Conservation (phyloP, 2,329 filamentous ascomycete genomes). For the Clarireedia monteithiana region DNA sequence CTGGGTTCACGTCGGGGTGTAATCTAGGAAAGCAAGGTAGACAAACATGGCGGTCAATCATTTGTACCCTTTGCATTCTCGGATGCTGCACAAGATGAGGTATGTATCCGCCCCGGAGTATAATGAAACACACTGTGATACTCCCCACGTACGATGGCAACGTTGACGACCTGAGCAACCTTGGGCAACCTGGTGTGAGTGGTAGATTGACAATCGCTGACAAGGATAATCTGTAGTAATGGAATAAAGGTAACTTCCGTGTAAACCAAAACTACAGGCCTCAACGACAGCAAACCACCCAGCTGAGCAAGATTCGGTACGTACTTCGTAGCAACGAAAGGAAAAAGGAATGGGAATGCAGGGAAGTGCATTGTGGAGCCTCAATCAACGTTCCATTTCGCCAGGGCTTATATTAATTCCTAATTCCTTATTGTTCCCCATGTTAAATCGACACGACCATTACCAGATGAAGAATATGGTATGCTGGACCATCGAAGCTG, state of each 20-base stretch:
- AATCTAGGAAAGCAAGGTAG: too few species aligned
- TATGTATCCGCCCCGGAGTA: slow-evolving; percentile 9
- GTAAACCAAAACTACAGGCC: neutral
- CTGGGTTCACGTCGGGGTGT: neutral
- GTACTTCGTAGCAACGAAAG: neutral
- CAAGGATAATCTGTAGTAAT: neutral
- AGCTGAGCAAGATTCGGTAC: neutral
- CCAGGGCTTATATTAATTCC: neutral
- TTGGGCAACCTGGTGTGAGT: neutral
- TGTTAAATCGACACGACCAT: neutral
- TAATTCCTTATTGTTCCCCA: neutral
- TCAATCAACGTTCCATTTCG: slow-evolving; percentile 5
- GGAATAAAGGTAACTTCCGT: neutral
- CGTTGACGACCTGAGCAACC: neutral
- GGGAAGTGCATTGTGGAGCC: slow-evolving; percentile 1
- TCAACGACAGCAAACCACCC: neutral
- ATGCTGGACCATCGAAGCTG: neutral
- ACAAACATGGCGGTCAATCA: neutral
- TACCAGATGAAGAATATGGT: slow-evolving; percentile 1
- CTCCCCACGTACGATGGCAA: neutral
- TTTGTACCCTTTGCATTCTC: neutral
- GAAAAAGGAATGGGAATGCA: neutral
- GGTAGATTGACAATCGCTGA: slow-evolving; percentile 2
- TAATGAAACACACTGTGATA: slow-evolving; percentile 10
- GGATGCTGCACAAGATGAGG: slow-evolving; percentile 10